A percentile compares a stretch with the other conserved stretches of the same genome.
phyloP scores from a whole-genome alignment of 805 yeast species.

The Ogataea trehalophila region DNA sequence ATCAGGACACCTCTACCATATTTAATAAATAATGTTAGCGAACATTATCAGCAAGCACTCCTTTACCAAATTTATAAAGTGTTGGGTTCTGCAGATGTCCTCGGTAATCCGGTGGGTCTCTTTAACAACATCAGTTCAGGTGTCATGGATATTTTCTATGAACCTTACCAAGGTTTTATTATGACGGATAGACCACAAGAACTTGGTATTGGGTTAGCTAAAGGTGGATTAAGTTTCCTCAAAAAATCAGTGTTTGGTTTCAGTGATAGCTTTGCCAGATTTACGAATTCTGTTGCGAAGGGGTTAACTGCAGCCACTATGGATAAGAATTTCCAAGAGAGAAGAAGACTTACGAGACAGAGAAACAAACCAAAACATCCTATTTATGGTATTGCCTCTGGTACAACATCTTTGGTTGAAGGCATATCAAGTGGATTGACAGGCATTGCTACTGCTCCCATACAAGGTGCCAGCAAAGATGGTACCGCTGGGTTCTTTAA shows the following conservation, averaged over 20 bases:
- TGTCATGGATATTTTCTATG: conserved; percentile 92
- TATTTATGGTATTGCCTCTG: conserved; percentile 73
- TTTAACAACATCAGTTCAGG: conserved; percentile 93
- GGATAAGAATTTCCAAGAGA: conserved; percentile 80
- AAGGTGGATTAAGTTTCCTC: conserved; percentile 90
- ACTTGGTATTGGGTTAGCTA: conserved; percentile 89
- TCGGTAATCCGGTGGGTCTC: conserved; percentile 96
- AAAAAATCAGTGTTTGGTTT: conserved; percentile 94
- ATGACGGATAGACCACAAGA: conserved; percentile 96
- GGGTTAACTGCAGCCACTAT: conserved; percentile 88
- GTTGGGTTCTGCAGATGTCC: conserved; percentile 91
- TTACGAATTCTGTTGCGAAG: conserved; percentile 92
- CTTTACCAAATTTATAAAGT: conserved; percentile 88
- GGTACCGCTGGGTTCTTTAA: conserved; percentile 91
- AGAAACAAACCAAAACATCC: conserved; percentile 83
- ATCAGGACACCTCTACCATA: conserved; percentile 80
- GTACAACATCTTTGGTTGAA: conserved; percentile 85
- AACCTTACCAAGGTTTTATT: conserved; percentile 93
- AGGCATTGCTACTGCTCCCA: conserved; percentile 88
- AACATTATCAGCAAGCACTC: conserved; percentile 90
- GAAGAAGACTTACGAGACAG: conserved; percentile 70
- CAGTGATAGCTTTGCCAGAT: conserved; percentile 87
- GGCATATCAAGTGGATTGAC: conserved; percentile 83
- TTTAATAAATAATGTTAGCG: conserved; percentile 60
- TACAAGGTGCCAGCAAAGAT: conserved; percentile 80